Conservation (phyloP, 768 basidiomycete genomes). For the Auricularia cornea region DNA sequence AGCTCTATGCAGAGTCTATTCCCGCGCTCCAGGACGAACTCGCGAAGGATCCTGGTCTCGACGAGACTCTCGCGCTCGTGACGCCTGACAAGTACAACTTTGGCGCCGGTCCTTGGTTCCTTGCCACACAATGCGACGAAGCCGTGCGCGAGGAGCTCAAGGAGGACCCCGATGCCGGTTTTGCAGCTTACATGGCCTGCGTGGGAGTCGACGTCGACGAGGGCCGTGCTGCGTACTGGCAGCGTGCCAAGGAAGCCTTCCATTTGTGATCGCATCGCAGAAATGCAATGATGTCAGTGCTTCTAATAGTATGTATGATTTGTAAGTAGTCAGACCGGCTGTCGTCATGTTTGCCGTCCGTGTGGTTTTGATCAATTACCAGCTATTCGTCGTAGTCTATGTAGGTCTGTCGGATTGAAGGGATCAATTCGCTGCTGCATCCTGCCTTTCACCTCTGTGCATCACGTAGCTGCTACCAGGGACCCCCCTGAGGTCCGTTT, state of each 20-base stretch:
- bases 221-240: neutral
- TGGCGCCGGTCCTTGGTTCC: neutral
- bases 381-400: too few relatives aligned
- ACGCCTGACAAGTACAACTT: neutral
- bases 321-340: too few relatives aligned
- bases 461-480: too few relatives aligned
- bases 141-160: neutral
- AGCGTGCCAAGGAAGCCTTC: neutral
- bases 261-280: neutral
- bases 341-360: too few relatives aligned
- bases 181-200: neutral
- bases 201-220: neutral
- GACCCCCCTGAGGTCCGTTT: too few relatives aligned
- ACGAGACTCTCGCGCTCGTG: neutral
- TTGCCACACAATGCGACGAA: neutral
- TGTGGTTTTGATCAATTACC: too few relatives aligned
- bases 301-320: too few relatives aligned
- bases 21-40: neutral
- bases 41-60: neutral
- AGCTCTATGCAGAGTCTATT: neutral
- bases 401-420: too few relatives aligned
- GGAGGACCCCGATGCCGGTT: neutral
- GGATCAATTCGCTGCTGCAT: too few relatives aligned
- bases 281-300: too few relatives aligned
- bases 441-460: too few relatives aligned